These are phyloP conservation scores for Marsdenia floribunda DNA, from an alignment of 257 asterid genomes.

Conservation along the genomic window DNA sequence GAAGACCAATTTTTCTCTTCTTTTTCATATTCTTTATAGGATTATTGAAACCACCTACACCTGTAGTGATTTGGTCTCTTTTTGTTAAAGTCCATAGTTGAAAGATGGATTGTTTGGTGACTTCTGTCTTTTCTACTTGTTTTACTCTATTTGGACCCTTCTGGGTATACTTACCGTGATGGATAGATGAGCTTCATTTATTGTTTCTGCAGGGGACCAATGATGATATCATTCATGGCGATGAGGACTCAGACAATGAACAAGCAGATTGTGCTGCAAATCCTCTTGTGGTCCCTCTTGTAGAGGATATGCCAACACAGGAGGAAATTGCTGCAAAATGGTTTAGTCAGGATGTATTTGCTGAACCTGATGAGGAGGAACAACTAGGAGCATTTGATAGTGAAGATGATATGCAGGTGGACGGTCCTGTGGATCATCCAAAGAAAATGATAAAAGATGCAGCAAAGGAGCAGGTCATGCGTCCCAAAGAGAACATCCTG, in stretches of 20 bases:
- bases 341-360: conserved; percentile 90
- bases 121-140: background rate
- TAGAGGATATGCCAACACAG: conserved; percentile 58
- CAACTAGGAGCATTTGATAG: conserved; percentile 42
- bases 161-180: background rate
- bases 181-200: background rate
- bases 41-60: background rate
- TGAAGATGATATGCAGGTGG: conserved; percentile 70
- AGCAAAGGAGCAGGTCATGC: conserved; percentile 20
- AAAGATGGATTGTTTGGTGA: background rate
- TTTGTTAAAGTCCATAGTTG: background rate
- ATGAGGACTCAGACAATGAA: conserved; percentile 69
- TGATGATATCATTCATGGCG: conserved; percentile 41
- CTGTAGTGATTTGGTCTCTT: background rate
- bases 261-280: conserved; percentile 47
- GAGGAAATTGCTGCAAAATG: conserved; percentile 78
- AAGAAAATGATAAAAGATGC: conserved; percentile 23
- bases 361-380: conserved; percentile 54
- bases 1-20: background rate
- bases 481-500: conserved; percentile 12
- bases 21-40: background rate
- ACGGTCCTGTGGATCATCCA: conserved; percentile 15
- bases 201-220: conserved; percentile 38
- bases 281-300: conserved; percentile 74
- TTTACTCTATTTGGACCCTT: background rate